Evolutionary conservation across 1,284 basidiomycete genomes (phyloP), one percentile per base, ranked within the genome.

Genomic region (Peniophora sp.): DNA sequence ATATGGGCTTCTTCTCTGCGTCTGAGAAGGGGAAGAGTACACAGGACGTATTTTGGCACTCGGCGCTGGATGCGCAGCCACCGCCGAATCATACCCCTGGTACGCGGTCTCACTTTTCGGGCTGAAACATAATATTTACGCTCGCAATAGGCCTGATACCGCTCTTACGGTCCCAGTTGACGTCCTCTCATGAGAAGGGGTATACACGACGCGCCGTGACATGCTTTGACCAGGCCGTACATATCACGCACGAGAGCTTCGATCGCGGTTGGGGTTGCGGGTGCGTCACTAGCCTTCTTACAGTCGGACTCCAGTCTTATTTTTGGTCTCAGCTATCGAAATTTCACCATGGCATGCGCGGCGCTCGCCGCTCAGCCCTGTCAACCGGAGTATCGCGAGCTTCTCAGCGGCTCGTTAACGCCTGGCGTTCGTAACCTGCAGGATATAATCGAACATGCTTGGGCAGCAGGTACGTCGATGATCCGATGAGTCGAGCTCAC

Each of bases 291-390:
- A n/a, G n/a, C 24, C 44, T 10, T 27, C 37, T 45, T 35, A 20
- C 23, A 12, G 14, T 15, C 24, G 12, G 41, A 20, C 22, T 41
- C 6, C 41, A 5, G 36, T 20, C 42, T 47, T 48, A 45, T 18
- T 20, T 18, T 35, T 39, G 41, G 24, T 32, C 51, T 11, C 54
- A 90, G 88, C n/a, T 93, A 94, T 62, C 83, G 91, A 27, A 94
- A 93, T 62, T 92, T 86, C 59, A 59, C 90, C 51, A 94, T 95
- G 86, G 72, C 76, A 3, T 90, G 91, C 55, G 73, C 86, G 1
- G 75, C 81, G 3, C 72, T 94, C 15, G 77, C 88, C 70, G 73
- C 74, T 43, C 88, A 91, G 61, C 62, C 65, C 49, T 52, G 64
- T 6, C 83, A 87, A 60, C 75, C 77, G 0, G 52, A 73, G 52